Base-by-base conservation (phyloP, 768 basidiomycete species). In the Tremella fuciformis region DNA sequence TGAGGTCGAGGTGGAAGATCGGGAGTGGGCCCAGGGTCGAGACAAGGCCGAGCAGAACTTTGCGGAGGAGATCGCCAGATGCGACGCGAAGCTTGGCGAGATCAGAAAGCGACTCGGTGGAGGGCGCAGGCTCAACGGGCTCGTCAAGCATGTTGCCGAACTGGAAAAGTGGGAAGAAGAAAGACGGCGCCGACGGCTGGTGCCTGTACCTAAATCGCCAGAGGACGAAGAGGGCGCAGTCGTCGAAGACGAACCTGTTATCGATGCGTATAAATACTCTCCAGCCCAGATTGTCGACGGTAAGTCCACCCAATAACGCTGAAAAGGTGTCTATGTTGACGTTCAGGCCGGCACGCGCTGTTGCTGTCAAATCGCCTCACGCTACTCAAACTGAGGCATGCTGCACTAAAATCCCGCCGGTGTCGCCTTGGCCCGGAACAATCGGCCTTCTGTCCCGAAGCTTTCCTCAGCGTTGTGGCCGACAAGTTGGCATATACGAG, bases 401-500 rank as follows among this genome's bases (percentile, higher is more conserved):
- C 85, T 54, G 88, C 93, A 0, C 82, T 99, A 63, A 90, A 86
- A 75, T 91, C 91, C 1, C 88, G 87, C 69, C 86, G 91, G 51
- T 99, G 96, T 76, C 84, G 84, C 60, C 81, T 84, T 0, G 93
- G 94, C 0, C 92, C 93, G 6, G 86, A 91, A 58, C 91, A 84
- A 64, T 88, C 92, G 54, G 83, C 86, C 11, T 83, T 98, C 71
- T 99, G 96, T 75, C 96, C 96, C 0, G 96, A 99, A 76, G 88
- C 89, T 0, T 98, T 98, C 84, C 82, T 99, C 63, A 87, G 91
- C 68, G 91, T 94, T 22, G 92, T 99, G 19, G 91, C 96, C 2
- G 90, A 97, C 76, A 98, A 99, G 77, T 82, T 99, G 41, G 91
- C 93, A 0, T 87, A 91, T 72, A 98, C 94, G 0, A 90, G 91